Conservation (phyloP, 192 early-diverging fungal species). For the Backusella psychrophila region DNA sequence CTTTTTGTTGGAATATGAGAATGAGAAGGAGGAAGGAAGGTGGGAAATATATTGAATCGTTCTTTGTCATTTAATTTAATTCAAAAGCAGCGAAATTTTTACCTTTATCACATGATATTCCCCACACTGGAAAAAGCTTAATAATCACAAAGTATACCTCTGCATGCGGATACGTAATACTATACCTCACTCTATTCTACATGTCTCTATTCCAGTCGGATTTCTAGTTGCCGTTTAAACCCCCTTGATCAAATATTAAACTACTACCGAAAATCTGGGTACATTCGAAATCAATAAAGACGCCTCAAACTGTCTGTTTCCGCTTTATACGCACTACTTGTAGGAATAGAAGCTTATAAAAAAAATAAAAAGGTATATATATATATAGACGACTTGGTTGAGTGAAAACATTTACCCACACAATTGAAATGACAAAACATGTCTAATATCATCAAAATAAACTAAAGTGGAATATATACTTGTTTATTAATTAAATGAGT, state of each 20-base stretch:
- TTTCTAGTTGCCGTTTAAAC: background rate
- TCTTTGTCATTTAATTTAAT: background rate
- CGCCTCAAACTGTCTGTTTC: too few relatives aligned
- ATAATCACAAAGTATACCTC: background rate
- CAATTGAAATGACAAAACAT: background rate
- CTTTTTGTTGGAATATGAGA: background rate
- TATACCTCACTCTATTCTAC: too few relatives aligned
- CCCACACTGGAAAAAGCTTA: background rate
- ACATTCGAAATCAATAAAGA: too few relatives aligned
- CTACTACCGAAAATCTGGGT: background rate
- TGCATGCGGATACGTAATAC: background rate
- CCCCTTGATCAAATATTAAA: background rate
- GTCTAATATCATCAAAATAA: background rate
- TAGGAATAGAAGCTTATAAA: too few relatives aligned
- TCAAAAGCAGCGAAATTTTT: background rate
- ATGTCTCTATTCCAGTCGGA: too few relatives aligned
- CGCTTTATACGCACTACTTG: too few relatives aligned
- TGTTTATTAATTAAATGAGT: background rate
- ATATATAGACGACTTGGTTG: too few relatives aligned
- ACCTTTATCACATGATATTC: slow-evolving; percentile 24
- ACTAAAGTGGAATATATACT: background rate
- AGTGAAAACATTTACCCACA: background rate
- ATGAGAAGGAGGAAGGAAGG: background rate
- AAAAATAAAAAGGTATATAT: too few relatives aligned
- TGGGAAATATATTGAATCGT: slow-evolving; percentile 53